phyloP scores from a whole-genome alignment of 2,329 filamentous ascomycete species.

The Xylaria multiplex region DNA sequence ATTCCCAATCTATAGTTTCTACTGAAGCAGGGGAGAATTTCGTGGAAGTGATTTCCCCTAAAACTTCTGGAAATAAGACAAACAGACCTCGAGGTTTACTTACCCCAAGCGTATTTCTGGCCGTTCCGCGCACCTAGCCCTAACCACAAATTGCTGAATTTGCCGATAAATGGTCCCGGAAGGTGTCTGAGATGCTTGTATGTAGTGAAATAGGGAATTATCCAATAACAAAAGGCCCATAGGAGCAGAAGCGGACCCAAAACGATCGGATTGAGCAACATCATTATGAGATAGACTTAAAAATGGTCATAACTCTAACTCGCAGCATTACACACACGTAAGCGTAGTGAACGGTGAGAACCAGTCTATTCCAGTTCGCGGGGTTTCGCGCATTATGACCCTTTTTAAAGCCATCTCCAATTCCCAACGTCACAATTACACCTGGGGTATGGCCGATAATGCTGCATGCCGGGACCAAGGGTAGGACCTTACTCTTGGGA shows the following conservation, averaged over 20 bases:
- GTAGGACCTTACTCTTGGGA: not conserved
- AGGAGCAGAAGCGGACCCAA: conserved; percentile 23
- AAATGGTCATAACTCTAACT: not conserved
- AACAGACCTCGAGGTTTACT: not conserved
- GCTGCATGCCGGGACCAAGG: not conserved
- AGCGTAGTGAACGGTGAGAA: not conserved
- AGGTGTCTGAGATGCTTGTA: conserved; percentile 33
- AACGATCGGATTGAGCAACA: conserved; percentile 13
- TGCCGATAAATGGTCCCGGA: conserved; percentile 29
- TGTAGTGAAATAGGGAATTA: conserved; percentile 34
- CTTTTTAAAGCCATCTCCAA: not conserved
- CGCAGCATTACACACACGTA: not conserved
- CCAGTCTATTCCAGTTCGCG: not conserved
- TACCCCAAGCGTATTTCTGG: conserved; percentile 32
- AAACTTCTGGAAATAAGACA: not conserved
- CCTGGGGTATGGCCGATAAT: not conserved
- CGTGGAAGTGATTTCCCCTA: not conserved
- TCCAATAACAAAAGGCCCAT: conserved; percentile 31
- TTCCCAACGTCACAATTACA: conserved; percentile 6
- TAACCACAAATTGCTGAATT: conserved; percentile 36
- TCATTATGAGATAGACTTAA: conserved; percentile 13
- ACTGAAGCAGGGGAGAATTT: not conserved
- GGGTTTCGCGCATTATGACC: not conserved
- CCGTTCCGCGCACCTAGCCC: conserved; percentile 31
- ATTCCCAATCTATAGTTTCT: too few species aligned